Conservation (phyloP, 495 filamentous ascomycete species). For the Lentithecium fluviatile region DNA sequence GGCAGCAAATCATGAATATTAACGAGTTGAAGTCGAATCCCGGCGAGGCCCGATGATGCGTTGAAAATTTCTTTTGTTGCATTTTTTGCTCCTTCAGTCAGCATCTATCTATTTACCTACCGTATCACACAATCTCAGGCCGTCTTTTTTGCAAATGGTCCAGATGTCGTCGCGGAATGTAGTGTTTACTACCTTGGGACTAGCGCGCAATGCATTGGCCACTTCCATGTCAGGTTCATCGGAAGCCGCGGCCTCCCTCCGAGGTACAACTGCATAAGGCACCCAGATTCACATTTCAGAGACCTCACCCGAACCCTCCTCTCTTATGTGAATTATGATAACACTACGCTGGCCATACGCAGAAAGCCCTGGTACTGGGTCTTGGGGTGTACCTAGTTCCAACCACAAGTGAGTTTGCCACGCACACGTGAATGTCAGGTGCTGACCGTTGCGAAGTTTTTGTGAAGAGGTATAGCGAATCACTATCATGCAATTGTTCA, state of each 20-base stretch:
- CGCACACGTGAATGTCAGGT: neutral
- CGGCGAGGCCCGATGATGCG: no score
- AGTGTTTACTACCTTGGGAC: neutral
- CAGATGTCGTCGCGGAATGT: neutral
- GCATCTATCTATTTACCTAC: no score
- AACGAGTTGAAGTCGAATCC: no score
- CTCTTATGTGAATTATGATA: slow-evolving; percentile 8
- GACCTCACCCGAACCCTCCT: neutral
- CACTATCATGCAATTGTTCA: neutral
- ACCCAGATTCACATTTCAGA: neutral
- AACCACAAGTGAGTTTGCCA: slow-evolving; percentile 29
- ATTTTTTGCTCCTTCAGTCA: no score
- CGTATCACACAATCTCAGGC: no score
- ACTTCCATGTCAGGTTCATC: neutral
- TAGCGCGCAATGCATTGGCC: neutral
- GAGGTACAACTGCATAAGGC: neutral
- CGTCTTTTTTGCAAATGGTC: no score
- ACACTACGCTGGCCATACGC: slow-evolving; percentile 14
- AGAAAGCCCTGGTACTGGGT: slow-evolving; percentile 15
- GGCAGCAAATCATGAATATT: no score
- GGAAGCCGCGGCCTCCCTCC: neutral
- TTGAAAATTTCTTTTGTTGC: no score
- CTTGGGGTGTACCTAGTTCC: slow-evolving; percentile 22
- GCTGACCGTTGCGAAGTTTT: slow-evolving; percentile 15
- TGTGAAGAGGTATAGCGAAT: slow-evolving; percentile 30